Base-by-base conservation (phyloP, 1,284 basidiomycete species). In the Moesziomyces antarcticus region DNA sequence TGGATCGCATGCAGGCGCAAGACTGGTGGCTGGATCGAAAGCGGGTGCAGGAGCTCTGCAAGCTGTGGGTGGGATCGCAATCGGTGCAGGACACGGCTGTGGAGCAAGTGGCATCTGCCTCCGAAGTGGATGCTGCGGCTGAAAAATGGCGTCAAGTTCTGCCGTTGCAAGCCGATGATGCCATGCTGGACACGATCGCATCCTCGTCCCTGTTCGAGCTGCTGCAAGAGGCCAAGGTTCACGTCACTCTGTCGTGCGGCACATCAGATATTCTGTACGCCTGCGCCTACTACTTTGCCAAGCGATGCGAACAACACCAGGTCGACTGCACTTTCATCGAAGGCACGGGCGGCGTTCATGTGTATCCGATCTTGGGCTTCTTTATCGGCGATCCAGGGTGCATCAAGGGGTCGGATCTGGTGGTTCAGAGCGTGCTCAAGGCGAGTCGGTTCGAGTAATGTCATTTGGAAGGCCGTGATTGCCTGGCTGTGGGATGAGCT, bases 241-340 rank as follows among this genome's bases (percentile, higher is more conserved):
- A 44, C 22, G 51, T 53, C 8, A 53, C 51, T n/a, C 24, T 53
- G 13, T 24, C 44, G 22, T 53, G 51, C n/a, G 51, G 51, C 13
- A 53, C 51, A 16, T 7, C 24, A 5, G 51, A 53, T 24, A 30
- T 53, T 14, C 24, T 53, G 3, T 53, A 44, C 24, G 10, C 51
- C 22, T 21, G n/a, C 51, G 51, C 51, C 13, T n/a, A n/a, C n/a
- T 20, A 30, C 9, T 53, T 44, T 27, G 51, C 51, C 14, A n/a
- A 43, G 18, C 14, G 27, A n/a, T 53, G 51, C 33, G 51, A 53
- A 24, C 21, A 53, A n/a, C 14, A 43, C 7, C 18, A 20, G 8
- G 42, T 53, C 40, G 33, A 18, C 7, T 53, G 51, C 42, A 44
- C 51, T 30, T 53, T 53, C 25, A 53, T 53, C 18, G 41, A 53